A percentile compares a stretch with the other conserved stretches of the same genome.
phyloP scores from a whole-genome alignment of 345 rosid genomes.

The Bruguiera sexangula region DNA sequence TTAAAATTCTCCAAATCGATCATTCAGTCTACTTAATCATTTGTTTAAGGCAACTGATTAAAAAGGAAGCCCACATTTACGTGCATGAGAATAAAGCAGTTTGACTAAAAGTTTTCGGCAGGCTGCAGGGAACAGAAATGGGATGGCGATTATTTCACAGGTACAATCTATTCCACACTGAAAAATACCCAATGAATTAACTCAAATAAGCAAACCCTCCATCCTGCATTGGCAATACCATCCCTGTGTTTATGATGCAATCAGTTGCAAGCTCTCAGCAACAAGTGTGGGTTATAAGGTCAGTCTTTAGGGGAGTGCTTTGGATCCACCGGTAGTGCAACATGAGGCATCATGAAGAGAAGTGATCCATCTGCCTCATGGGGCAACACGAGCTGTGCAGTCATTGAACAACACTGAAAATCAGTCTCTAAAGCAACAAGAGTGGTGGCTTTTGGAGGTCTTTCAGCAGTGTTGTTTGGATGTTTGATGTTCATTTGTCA shows the following conservation, averaged over 20 bases:
- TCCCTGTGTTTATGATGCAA: not conserved
- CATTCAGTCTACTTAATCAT: constrained; percentile 7
- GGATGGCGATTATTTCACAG: too few species aligned
- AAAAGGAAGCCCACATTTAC: too few species aligned
- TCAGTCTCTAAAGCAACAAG: not conserved
- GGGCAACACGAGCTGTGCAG: not conserved
- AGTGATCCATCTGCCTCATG: constrained; percentile 4
- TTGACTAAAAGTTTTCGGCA: too few species aligned
- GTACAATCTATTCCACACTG: too few species aligned
- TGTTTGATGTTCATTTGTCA: not conserved
- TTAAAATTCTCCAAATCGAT: not conserved
- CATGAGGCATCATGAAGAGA: not conserved
- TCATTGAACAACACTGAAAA: not conserved
- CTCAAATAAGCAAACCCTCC: too few species aligned
- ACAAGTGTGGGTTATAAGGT: not conserved
- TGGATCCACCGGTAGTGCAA: not conserved
- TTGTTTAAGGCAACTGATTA: too few species aligned
- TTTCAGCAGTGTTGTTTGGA: not conserved
- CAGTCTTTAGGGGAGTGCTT: not conserved
- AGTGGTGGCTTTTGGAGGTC: not conserved
- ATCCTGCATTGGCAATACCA: not conserved
- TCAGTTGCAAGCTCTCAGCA: not conserved
- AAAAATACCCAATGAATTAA: too few species aligned
- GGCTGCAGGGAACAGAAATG: too few species aligned
- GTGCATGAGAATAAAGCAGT: too few species aligned